Evolutionary conservation across 139 green algal genomes (phyloP).

Genomic region (Chlorella sp.): DNA sequence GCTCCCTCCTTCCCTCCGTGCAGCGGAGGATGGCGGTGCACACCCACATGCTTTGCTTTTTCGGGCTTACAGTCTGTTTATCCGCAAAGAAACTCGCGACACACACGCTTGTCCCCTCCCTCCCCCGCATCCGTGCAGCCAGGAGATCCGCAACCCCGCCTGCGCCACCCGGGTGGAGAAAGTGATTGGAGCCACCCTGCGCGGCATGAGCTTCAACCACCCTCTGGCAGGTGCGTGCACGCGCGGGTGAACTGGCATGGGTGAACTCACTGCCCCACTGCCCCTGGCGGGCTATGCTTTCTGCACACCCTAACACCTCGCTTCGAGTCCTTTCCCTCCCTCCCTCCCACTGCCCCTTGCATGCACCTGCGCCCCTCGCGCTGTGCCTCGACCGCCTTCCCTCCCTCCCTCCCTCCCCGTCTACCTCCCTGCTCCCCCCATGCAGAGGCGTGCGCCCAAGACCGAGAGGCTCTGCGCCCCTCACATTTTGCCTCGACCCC

Average conservation of each 20-base stretch:
- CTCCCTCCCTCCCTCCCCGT: no score
- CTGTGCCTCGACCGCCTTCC: not conserved
- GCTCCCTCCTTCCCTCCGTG: not conserved
- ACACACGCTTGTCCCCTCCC: no score
- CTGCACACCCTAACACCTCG: no score
- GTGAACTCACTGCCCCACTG: no score
- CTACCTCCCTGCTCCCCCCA: not conserved
- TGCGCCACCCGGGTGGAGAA: not conserved
- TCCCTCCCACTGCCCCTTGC: not conserved
- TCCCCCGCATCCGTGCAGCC: not conserved
- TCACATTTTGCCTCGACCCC: not conserved
- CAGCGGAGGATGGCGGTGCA: no score
- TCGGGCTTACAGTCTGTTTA: no score
- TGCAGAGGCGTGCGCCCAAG: no score
- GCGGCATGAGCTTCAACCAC: conserved; percentile 20
- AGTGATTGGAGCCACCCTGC: conserved; percentile 9
- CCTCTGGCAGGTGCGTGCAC: conserved; percentile 5
- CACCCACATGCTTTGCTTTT: no score
- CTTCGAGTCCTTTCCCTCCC: not conserved
- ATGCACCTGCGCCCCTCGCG: not conserved
- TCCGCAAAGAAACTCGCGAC: no score
- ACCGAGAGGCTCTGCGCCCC: no score
- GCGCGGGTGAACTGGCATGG: no score
- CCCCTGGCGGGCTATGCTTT: no score
- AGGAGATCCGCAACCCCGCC: not conserved